These are phyloP conservation scores for Odontarrhena argentea DNA, from an alignment of 345 rosid genomes.

Conservation along the genomic window DNA sequence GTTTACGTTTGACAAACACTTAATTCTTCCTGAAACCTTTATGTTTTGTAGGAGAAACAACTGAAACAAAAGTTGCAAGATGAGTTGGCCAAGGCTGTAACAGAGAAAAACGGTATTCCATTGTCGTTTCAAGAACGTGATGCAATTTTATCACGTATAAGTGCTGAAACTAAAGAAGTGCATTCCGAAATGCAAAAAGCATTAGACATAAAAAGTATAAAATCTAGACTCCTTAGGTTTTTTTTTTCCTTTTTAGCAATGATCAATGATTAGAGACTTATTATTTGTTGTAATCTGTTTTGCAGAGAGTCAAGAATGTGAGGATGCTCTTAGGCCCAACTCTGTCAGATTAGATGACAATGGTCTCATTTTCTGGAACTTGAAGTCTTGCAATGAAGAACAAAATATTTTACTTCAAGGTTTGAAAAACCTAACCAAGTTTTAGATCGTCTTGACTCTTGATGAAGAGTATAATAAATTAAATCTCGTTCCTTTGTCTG, in stretches of 20 bases:
- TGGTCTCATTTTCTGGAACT: conserved; percentile 67
- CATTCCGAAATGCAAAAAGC: conserved; percentile 53
- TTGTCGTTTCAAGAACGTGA: conserved; percentile 51
- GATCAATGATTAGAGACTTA: conserved; percentile 3
- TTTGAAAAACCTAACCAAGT: conserved; percentile 32
- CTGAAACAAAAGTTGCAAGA: conserved; percentile 55
- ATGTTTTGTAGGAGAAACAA: conserved; percentile 57
- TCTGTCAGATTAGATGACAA: conserved; percentile 52
- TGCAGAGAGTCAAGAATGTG: conserved; percentile 53
- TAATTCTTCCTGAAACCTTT: not conserved
- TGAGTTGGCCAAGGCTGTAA: conserved; percentile 61
- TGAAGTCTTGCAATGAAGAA: conserved; percentile 48
- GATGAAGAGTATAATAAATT: conserved; percentile 10
- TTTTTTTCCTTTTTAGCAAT: not conserved
- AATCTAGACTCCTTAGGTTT: not conserved
- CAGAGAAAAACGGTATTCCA: conserved; percentile 51
- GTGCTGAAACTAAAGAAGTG: conserved; percentile 55
- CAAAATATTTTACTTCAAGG: conserved; percentile 74
- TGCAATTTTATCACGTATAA: conserved; percentile 50
- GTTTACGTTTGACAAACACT: not conserved
- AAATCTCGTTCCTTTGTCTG: not conserved
- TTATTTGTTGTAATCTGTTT: not conserved
- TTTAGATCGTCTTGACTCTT: not conserved
- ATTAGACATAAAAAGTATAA: conserved; percentile 52
- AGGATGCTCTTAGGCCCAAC: conserved; percentile 71